These are phyloP conservation scores for Rhynchosporium graminicola DNA, from an alignment of 2,329 filamentous ascomycete genomes.

Conservation along the genomic window DNA sequence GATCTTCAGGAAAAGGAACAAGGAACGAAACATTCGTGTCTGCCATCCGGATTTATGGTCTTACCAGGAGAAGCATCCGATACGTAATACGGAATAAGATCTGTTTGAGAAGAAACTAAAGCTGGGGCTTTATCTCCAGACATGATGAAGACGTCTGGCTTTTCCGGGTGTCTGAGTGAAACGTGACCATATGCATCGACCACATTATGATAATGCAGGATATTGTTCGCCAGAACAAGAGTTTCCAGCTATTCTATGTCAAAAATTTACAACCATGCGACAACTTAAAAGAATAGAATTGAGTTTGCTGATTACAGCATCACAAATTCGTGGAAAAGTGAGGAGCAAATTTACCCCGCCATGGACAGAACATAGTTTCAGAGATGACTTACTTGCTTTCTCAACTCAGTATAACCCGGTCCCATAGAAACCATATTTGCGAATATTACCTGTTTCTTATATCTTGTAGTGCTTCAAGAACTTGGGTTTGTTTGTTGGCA, in stretches of 20 bases:
- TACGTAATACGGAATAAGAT: conserved; percentile 51
- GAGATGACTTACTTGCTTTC: background rate
- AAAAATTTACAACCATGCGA: too few relatives aligned
- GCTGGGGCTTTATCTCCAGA: conserved; percentile 50
- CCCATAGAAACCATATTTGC: background rate
- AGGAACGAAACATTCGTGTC: background rate
- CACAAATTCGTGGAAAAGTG: background rate
- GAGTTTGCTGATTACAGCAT: background rate
- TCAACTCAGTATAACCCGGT: background rate
- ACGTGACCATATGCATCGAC: conserved; percentile 58
- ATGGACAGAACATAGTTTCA: background rate
- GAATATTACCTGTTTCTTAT: background rate
- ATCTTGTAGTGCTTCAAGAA: background rate
- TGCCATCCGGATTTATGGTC: too few relatives aligned
- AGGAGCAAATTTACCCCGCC: conserved; percentile 12
- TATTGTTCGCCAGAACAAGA: conserved; percentile 52
- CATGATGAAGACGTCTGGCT: conserved; percentile 51
- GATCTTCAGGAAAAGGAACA: background rate
- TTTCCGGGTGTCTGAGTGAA: conserved; percentile 51
- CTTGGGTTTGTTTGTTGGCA: background rate
- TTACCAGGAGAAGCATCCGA: conserved; percentile 42
- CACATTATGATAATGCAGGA: conserved; percentile 52
- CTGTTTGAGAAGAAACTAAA: conserved; percentile 45
- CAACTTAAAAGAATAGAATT: too few relatives aligned
- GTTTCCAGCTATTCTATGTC: conserved; percentile 15